phyloP scores from a whole-genome alignment of 108 stramenopile species.

The Pseudonitzschia multiseries region DNA sequence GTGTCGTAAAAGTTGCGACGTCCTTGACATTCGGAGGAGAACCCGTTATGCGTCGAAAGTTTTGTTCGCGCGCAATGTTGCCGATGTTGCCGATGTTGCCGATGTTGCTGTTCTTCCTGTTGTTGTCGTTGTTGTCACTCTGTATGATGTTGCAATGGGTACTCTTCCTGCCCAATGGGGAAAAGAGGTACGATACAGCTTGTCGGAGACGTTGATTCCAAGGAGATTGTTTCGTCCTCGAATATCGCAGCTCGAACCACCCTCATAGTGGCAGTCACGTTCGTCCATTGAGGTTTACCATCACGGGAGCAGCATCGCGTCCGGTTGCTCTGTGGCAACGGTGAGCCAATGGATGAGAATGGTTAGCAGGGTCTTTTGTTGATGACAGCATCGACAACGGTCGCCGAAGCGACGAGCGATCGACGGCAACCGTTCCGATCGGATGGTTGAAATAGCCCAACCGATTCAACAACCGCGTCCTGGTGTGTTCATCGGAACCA shows the following conservation, averaged over 20 bases:
- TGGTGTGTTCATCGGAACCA: constrained; percentile 4
- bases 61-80: background rate
- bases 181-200: background rate
- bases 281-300: background rate
- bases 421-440: background rate
- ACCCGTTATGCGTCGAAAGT: background rate
- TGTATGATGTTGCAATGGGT: background rate
- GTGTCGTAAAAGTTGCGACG: background rate
- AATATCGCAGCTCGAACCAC: too few species aligned
- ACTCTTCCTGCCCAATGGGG: background rate
- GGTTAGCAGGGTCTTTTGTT: too few species aligned
- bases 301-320: background rate
- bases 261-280: background rate
- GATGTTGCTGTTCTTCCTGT: background rate
- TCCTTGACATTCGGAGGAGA: background rate
- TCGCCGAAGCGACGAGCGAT: too few species aligned
- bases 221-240: background rate
- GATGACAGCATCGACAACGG: too few species aligned
- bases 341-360: too few species aligned
- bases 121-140: too few species aligned
- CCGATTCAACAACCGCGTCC: constrained; percentile 17
- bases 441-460: constrained; percentile 8
- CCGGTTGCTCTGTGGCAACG: too few species aligned
- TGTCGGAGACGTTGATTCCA: background rate
- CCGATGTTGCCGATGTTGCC: background rate